Evolutionary conservation across 148 eudicot species (phyloP).

Genomic region (Rhododendron williamsianum): DNA sequence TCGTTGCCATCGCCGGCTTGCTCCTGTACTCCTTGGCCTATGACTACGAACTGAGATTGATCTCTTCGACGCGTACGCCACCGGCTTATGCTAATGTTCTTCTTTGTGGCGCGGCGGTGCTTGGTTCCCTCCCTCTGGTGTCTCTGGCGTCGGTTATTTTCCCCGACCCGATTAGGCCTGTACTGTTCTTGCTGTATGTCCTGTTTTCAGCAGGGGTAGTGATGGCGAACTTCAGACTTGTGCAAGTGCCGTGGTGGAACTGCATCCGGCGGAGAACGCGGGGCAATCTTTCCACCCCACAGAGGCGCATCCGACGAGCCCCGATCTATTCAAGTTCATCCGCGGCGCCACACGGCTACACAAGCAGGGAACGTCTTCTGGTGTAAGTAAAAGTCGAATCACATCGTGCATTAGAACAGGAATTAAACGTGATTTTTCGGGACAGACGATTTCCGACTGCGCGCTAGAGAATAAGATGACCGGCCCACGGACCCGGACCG

Average conservation of each 20-base stretch:
- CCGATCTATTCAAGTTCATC: background rate
- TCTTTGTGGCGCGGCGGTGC: background rate
- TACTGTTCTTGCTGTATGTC: background rate
- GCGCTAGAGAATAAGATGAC: too few species aligned
- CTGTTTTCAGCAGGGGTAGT: background rate
- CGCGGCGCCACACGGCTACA: background rate
- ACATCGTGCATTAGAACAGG: background rate
- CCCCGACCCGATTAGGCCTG: background rate
- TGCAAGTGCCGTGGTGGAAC: background rate
- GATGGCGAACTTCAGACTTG: background rate
- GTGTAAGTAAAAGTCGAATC: background rate
- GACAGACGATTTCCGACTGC: background rate
- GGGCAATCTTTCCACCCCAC: background rate
- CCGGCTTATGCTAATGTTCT: background rate
- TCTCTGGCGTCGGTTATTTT: background rate
- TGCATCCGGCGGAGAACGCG: background rate
- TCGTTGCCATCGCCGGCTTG: background rate
- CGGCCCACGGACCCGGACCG: too few species aligned
- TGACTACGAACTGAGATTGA: background rate
- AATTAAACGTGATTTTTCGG: background rate
- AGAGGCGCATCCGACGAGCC: background rate
- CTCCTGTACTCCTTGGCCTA: background rate
- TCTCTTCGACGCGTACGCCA: background rate
- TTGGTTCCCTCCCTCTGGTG: background rate
- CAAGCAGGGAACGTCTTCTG: background rate